Evolutionary conservation across 2,329 filamentous ascomycete species (phyloP), one percentile per base, ranked within the genome.

Genomic region (Pyricularia sp.): DNA sequence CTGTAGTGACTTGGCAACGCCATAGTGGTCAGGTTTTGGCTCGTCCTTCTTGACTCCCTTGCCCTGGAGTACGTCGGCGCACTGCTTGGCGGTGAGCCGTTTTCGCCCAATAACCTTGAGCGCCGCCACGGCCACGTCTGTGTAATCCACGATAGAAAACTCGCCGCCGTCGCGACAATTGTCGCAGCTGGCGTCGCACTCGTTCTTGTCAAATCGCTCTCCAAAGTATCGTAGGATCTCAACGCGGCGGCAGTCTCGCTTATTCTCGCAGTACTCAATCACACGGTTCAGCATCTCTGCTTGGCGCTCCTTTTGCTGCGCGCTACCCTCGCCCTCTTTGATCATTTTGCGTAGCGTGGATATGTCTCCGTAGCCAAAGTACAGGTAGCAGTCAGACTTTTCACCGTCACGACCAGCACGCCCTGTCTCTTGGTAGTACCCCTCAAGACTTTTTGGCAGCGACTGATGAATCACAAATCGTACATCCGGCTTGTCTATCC

Each of bases 361-460:
- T 67, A 91, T 89, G 77, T 99, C 95, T 70, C 82, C 85, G 75
- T 92, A 97, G 64, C 88, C 88, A 75, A 95, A 99, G 79, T 90
- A 98, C 17, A 99, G 85, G 77, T 94, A 95, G 80, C 95, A 99
- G 69, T 91, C 90, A 7, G 95, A 97, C 25, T 85, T 86, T 73
- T 92, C 88, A 10, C 94, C 94, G 77, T 99, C 95, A 77, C 95
- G 88, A 7, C 95, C 95, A 70, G 96, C 95, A 74, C 95, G 91
- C 1, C 95, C 95, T 64, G 95, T 99, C 78, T 99, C 95, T 77
- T 99, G 95, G 76, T 99, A 99, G 78, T 99, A 99, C 0, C 95
- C 95, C 79, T 99, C 95, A 68, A 99, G 82, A 74, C 93, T 97
- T 79, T 99, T 98, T 1, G 95, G 95, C 6, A 99, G 84, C 63